A percentile compares a stretch with the other conserved stretches of the same genome.
These are phyloP conservation scores for Diplogelasinospora grovesii DNA, from an alignment of 495 filamentous ascomycete species.

Conservation along the genomic window DNA sequence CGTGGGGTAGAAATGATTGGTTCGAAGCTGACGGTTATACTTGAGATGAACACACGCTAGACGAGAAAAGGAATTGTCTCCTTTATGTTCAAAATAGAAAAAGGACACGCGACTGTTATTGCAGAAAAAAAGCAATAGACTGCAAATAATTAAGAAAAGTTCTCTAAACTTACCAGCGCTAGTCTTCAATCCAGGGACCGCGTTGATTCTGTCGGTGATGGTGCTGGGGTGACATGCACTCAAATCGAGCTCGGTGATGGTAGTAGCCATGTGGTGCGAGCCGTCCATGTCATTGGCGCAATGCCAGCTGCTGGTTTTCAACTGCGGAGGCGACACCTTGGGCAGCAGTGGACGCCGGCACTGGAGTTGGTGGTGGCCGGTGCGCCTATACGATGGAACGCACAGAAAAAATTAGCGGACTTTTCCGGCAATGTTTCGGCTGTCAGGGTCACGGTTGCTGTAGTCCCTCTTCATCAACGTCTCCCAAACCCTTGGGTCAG, in stretches of 20 bases:
- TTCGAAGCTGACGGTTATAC: too few species aligned
- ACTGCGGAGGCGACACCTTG: constrained; percentile 4
- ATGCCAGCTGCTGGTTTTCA: constrained; percentile 4
- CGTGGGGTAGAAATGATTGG: too few species aligned
- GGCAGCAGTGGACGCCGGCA: constrained; percentile 13
- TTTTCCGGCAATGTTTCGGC: constrained; percentile 1
- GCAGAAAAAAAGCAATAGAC: not conserved
- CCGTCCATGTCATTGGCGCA: constrained; percentile 27
- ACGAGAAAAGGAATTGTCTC: too few species aligned
- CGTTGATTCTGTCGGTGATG: constrained; percentile 41
- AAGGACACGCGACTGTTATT: too few species aligned
- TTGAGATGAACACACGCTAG: too few species aligned
- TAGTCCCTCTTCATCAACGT: constrained; percentile 6
- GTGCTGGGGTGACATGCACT: constrained; percentile 34
- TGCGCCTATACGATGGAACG: constrained; percentile 7
- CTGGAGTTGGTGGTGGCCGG: constrained; percentile 10
- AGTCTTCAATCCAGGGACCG: constrained; percentile 43
- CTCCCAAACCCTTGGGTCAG: constrained; percentile 13
- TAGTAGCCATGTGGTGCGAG: constrained; percentile 24
- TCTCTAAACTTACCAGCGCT: constrained; percentile 40
- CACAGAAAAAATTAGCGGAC: not conserved
- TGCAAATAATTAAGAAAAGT: constrained; percentile 6
- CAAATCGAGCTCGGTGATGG: constrained; percentile 40
- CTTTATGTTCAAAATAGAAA: too few species aligned
- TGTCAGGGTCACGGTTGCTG: not conserved